Evolutionary conservation across 2,329 filamentous ascomycete genomes (phyloP).

Genomic region (Diaporthe ilicicola): DNA sequence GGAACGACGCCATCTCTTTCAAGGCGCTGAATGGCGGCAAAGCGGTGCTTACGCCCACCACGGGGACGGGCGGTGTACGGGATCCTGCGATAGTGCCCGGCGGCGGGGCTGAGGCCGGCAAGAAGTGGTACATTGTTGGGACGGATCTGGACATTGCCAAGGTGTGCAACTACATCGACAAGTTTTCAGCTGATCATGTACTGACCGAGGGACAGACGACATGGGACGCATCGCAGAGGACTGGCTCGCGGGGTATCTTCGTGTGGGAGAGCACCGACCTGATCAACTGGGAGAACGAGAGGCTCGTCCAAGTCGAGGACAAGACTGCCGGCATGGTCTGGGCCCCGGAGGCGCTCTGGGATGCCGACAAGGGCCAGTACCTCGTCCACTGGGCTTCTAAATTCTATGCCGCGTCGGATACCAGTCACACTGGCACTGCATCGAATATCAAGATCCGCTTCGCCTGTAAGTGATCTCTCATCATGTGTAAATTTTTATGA

Average conservation of each 20-base stretch:
- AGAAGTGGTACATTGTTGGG: slow-evolving; percentile 64
- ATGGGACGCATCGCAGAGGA: slow-evolving; percentile 61
- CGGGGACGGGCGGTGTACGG: slow-evolving; percentile 60
- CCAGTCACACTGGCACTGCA: slow-evolving; percentile 56
- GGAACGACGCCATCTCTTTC: slow-evolving; percentile 59
- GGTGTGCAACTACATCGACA: slow-evolving; percentile 37
- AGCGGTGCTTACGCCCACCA: slow-evolving; percentile 57
- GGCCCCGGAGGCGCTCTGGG: slow-evolving; percentile 65
- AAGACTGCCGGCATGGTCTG: slow-evolving; percentile 65
- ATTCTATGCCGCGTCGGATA: slow-evolving; percentile 57
- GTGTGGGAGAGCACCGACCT: slow-evolving; percentile 64
- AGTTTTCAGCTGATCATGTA: not conserved
- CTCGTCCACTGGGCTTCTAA: slow-evolving; percentile 58
- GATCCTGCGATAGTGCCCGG: slow-evolving; percentile 60
- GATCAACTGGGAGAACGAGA: slow-evolving; percentile 56
- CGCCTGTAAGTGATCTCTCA: slow-evolving; percentile 42
- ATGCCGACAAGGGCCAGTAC: slow-evolving; percentile 53
- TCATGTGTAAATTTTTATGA: not conserved
- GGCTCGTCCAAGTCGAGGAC: slow-evolving; percentile 59
- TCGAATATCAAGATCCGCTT: slow-evolving; percentile 59
- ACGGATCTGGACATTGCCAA: slow-evolving; percentile 62
- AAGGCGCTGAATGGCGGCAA: slow-evolving; percentile 57
- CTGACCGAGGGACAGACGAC: slow-evolving; percentile 49
- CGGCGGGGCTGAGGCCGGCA: slow-evolving; percentile 53
- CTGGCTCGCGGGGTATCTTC: slow-evolving; percentile 60